phyloP scores from a whole-genome alignment of 2,329 filamentous ascomycete species.

The Eutypella sp. region DNA sequence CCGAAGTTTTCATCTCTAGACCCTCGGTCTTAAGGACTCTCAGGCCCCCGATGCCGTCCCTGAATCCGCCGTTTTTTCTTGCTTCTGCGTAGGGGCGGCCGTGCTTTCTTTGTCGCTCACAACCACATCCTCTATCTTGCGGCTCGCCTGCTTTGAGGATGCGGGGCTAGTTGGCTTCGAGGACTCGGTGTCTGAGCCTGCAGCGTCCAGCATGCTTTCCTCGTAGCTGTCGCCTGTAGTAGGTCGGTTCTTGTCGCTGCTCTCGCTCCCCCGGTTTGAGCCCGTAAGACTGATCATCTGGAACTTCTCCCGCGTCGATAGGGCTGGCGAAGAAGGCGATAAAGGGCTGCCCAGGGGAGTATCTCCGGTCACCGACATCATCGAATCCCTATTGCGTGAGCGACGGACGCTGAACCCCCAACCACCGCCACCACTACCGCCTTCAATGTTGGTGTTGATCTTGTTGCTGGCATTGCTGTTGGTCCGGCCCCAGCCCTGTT shows the following conservation, averaged over 20 bases:
- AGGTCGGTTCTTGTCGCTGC: constrained; percentile 23
- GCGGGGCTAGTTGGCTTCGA: constrained; percentile 19
- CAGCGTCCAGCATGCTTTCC: constrained; percentile 40
- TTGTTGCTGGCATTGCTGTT: constrained; percentile 34
- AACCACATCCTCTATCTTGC: background rate
- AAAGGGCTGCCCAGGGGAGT: constrained; percentile 28
- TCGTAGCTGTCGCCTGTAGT: constrained; percentile 38
- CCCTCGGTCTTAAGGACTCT: too few relatives aligned
- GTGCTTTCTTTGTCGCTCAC: too few relatives aligned
- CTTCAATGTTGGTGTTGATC: constrained; percentile 5
- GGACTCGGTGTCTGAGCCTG: constrained; percentile 16
- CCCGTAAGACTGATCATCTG: constrained; percentile 12
- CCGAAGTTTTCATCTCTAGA: too few relatives aligned
- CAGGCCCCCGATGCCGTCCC: too few relatives aligned
- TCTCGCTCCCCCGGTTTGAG: constrained; percentile 16
- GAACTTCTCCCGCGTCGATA: constrained; percentile 31
- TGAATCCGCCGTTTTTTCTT: too few relatives aligned
- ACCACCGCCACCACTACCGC: constrained; percentile 18
- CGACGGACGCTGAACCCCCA: constrained; percentile 31
- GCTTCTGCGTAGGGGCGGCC: too few relatives aligned
- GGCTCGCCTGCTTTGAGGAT: constrained; percentile 6
- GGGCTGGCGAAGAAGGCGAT: constrained; percentile 30
- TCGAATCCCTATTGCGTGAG: constrained; percentile 24
- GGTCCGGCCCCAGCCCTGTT: constrained; percentile 37
- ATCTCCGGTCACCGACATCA: constrained; percentile 26